Base-by-base conservation (phyloP, 2,329 filamentous ascomycete genomes). In the Cladosporium oxysporum region DNA sequence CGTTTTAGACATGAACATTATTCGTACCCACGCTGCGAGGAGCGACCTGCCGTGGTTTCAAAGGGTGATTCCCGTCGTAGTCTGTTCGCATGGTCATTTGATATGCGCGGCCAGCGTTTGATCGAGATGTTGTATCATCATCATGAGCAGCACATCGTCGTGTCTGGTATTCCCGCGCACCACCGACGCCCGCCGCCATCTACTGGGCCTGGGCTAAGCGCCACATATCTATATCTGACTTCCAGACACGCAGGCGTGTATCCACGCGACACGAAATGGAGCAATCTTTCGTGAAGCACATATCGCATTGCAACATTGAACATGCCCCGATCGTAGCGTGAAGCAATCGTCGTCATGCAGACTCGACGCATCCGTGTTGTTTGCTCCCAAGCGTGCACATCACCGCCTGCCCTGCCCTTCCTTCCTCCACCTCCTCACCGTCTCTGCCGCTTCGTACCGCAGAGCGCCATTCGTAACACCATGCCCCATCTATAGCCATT, bases 401-500 rank as follows among this genome's bases (percentile, higher is more conserved):
- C 60, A 52, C 47, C 59, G 29, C 59, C 29, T 26, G 23, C 23
- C 23, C 23, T 29, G 12, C n/a, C 37, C 28, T 28, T 49, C 31
- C 47, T 26, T 23, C 49, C 47, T 62, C 49, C 31, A 21, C 47
- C 18, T 23, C 49, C 47, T 62, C 49, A 35, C 59, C 59, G 59
- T 52, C 47, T 12, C n/a, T 53, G 59, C 49, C 60, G 60, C 60
- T 53, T 37, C 59, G 59, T 49, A 62, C 59, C 59, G 59, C 59
- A 62, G 44, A 47, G 57, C 57, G 59, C 59, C 59, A 50, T 50
- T 49, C 60, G 60, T 62, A 50, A 62, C 60, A 62, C 49, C 44
- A 41, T 37, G 29, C 47, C 59, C 59, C 28, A 23, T 35, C 14
- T 14, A 28, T 18, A 37, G 47, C 60, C 60, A 62, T 62, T 53